Conservation (phyloP, 352 stramenopile species). For the Globisporangium spiculum region DNA sequence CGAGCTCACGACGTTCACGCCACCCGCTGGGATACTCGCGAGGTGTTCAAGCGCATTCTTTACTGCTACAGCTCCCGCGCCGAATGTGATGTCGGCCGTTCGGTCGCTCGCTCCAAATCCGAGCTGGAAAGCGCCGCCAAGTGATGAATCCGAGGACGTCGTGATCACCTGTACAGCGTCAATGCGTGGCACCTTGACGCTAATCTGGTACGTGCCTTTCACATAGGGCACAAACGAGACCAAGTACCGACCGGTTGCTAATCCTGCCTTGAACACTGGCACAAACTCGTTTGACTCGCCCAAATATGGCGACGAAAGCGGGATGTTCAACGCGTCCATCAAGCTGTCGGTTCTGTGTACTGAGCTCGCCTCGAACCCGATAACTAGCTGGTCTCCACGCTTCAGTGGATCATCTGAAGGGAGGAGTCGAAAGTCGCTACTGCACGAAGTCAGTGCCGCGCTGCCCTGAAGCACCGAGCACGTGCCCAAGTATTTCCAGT, state of each 20-base stretch:
- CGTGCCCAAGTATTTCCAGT: constrained; percentile 75
- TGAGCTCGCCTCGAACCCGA: constrained; percentile 71
- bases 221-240: constrained; percentile 90
- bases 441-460: constrained; percentile 39
- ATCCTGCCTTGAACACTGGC: constrained; percentile 61
- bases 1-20: constrained; percentile 25
- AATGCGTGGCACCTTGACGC: constrained; percentile 72
- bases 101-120: constrained; percentile 36
- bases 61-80: constrained; percentile 35
- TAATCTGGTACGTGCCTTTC: constrained; percentile 87
- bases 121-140: constrained; percentile 72
- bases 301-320: constrained; percentile 65
- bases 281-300: constrained; percentile 53
- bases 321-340: constrained; percentile 60
- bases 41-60: constrained; percentile 68
- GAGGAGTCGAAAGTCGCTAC: constrained; percentile 29
- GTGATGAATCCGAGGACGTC: constrained; percentile 36
- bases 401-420: constrained; percentile 43
- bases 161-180: constrained; percentile 74
- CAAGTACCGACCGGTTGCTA: constrained; percentile 69
- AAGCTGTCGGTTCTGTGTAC: constrained; percentile 52
- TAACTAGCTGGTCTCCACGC: constrained; percentile 76
- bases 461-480: constrained; percentile 37
- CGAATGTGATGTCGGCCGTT: constrained; percentile 57
- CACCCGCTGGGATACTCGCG: constrained; percentile 38